Evolutionary conservation across 352 stramenopile species (phyloP).

Genomic region (Phytophthora cajani): DNA sequence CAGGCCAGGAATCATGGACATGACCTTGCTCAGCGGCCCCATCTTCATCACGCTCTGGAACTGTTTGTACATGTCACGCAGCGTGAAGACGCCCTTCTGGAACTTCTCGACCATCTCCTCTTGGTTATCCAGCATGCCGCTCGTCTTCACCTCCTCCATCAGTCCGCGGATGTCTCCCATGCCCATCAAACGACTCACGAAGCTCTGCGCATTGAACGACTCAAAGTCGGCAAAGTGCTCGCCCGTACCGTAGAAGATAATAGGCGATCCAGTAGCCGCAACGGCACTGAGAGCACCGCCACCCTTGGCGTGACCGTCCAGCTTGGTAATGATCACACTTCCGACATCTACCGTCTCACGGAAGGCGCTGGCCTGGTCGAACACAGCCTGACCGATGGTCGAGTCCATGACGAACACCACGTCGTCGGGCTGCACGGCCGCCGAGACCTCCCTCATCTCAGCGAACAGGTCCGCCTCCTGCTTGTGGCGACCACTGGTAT

Average conservation of each 20-base stretch:
- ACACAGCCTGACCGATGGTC: conserved; percentile 98
- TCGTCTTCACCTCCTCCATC: conserved; percentile 94
- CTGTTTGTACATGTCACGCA: conserved; percentile 99
- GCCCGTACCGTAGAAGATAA: conserved; percentile 98
- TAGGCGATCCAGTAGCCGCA: conserved; percentile 96
- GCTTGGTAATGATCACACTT: conserved; percentile 99
- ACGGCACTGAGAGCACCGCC: conserved; percentile 98
- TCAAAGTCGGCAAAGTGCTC: conserved; percentile 99
- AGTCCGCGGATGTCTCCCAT: conserved; percentile 98
- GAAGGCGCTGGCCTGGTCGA: conserved; percentile 97
- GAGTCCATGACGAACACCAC: conserved; percentile 99
- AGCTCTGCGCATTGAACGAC: conserved; percentile 97
- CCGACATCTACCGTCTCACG: conserved; percentile 96
- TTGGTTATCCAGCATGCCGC: conserved; percentile 92
- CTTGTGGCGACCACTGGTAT: conserved; percentile 98
- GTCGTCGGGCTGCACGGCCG: conserved; percentile 95
- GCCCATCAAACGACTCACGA: conserved; percentile 98
- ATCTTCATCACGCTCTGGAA: conserved; percentile 99
- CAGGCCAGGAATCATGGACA: conserved; percentile 98
- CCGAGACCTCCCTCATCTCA: conserved; percentile 99
- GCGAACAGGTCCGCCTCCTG: conserved; percentile 98
- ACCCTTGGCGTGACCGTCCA: conserved; percentile 99
- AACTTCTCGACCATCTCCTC: conserved; percentile 97
- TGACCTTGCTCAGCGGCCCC: conserved; percentile 97
- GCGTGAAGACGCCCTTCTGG: conserved; percentile 97